A percentile compares a stretch with the other conserved stretches of the same genome.
Evolutionary conservation across 1,284 basidiomycete genomes (phyloP).

Genomic region (Cutaneotrichosporon cutaneum): DNA sequence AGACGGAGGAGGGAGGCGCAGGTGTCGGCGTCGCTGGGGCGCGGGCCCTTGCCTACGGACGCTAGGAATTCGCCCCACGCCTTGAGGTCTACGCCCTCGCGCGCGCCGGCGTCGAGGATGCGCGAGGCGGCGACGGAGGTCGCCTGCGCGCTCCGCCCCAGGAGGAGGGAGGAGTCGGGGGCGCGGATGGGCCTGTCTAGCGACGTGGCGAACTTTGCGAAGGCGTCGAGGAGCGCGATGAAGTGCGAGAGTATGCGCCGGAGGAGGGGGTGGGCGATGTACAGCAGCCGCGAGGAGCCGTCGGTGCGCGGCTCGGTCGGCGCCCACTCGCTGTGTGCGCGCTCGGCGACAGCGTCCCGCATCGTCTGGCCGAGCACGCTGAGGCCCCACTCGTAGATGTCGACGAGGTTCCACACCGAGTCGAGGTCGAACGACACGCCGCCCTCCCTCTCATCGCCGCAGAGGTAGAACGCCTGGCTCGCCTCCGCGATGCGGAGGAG

Average conservation of each 20-base stretch:
- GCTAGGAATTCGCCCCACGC: conserved; percentile 38
- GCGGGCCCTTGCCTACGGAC: conserved; percentile 15
- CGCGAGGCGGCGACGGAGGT: conserved; percentile 36
- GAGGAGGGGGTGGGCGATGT: conserved; percentile 33
- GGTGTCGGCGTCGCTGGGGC: conserved; percentile 20
- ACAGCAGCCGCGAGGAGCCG: conserved; percentile 25
- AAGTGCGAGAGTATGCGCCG: conserved; percentile 29
- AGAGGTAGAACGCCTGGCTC: conserved; percentile 32
- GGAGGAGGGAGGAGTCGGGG: conserved; percentile 26
- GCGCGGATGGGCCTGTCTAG: conserved; percentile 40
- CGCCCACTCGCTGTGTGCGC: conserved; percentile 32
- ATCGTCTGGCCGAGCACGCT: conserved; percentile 28
- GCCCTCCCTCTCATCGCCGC: conserved; percentile 27
- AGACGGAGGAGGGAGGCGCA: conserved; percentile 24
- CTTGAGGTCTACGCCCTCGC: conserved; percentile 36
- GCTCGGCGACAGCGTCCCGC: conserved; percentile 32
- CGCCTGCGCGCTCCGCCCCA: conserved; percentile 30
- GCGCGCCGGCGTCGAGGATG: conserved; percentile 27
- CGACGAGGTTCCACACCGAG: conserved; percentile 40
- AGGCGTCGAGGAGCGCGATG: conserved; percentile 32
- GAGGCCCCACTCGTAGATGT: conserved; percentile 40
- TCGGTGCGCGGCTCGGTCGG: conserved; percentile 18
- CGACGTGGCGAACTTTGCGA: conserved; percentile 28
- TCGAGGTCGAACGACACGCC: conserved; percentile 38
- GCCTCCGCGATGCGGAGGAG: conserved; percentile 38